Evolutionary conservation across 2,329 filamentous ascomycete species (phyloP).

Genomic region (Tricladium varicosporioides): DNA sequence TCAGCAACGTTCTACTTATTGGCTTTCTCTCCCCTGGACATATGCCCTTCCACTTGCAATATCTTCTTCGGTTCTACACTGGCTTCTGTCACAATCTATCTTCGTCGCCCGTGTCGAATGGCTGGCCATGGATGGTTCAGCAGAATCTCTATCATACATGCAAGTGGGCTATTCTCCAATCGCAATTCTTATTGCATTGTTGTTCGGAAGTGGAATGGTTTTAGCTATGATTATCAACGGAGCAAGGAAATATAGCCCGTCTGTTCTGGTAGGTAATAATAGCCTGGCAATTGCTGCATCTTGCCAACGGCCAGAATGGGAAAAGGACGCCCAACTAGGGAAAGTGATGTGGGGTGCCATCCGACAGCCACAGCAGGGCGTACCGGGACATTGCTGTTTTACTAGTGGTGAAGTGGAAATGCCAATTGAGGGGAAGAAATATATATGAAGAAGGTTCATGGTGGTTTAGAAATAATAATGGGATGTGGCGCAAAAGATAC

Average conservation of each 20-base stretch:
- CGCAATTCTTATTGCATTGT: constrained; percentile 20
- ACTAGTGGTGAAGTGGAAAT: constrained; percentile 15
- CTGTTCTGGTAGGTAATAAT: constrained; percentile 22
- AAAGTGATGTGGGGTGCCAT: constrained; percentile 19
- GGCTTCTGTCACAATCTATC: constrained; percentile 38
- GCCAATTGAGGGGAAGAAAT: constrained; percentile 11
- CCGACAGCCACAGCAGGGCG: constrained; percentile 7
- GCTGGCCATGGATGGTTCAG: constrained; percentile 7
- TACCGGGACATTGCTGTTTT: constrained; percentile 21
- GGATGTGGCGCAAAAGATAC: no score
- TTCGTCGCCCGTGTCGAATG: constrained; percentile 35
- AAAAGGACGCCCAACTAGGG: constrained; percentile 11
- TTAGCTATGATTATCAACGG: constrained; percentile 19
- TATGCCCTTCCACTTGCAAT: constrained; percentile 35
- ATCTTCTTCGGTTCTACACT: constrained; percentile 35
- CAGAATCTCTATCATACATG: constrained; percentile 10
- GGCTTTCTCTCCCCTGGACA: constrained; percentile 36
- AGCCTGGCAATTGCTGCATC: constrained; percentile 24
- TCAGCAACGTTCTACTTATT: constrained; percentile 35
- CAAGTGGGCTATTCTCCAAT: constrained; percentile 25
- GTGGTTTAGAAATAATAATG: no score
- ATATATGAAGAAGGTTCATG: constrained; percentile 12
- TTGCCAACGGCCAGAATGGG: constrained; percentile 16
- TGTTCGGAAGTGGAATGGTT: constrained; percentile 18
- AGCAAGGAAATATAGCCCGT: constrained; percentile 12